Base-by-base conservation (phyloP, 1,284 basidiomycete species). In the Abortiporus biennis region DNA sequence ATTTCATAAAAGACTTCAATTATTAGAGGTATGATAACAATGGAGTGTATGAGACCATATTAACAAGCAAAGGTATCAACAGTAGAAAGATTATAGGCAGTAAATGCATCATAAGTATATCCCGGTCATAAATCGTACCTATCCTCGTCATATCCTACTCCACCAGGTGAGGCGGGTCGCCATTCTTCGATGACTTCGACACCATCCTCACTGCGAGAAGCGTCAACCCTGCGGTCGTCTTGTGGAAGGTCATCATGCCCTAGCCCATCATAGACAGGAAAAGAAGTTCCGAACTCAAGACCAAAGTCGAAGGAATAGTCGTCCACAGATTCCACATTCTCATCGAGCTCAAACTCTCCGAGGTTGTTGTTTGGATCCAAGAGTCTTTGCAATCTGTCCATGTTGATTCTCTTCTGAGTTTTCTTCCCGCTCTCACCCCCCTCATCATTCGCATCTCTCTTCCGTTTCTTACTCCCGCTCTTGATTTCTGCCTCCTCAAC, bases 131-230 rank as follows among this genome's bases (percentile, higher is more conserved):
- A 31, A 34, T 62, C 57, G 38, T 58, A 62, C 44, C 57, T 50
- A 24, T 61, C 57, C 19, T 58, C 56, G 23, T 53, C 54, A 32
- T 38, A 49, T 40, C 41, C 53, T 5, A 46, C 51, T 6, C 52
- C 54, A 9, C 55, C 63, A 22, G 65, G 63, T 19, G 63, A 64
- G 47, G 57, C 38, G 19, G 63, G 57, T 40, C 66, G 50, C 66
- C 67, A 67, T 49, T 67, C 68, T 42, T 58, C 58, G 36, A 66
- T 50, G 31, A 61, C 45, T 46, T 64, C 64, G 20, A 50, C 53
- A 19, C 43, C 56, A 27, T 53, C 57, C 27, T 29, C 27, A 9
- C 27, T n/a, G n/a, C 8, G 9, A 29, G 9, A 8, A 9, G 27
- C 27, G n/a, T 29, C 27, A n/a, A n/a, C n/a, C n/a, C n/a, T n/a